Conservation (phyloP, 768 basidiomycete genomes). For the Tricholoma furcatifolium region DNA sequence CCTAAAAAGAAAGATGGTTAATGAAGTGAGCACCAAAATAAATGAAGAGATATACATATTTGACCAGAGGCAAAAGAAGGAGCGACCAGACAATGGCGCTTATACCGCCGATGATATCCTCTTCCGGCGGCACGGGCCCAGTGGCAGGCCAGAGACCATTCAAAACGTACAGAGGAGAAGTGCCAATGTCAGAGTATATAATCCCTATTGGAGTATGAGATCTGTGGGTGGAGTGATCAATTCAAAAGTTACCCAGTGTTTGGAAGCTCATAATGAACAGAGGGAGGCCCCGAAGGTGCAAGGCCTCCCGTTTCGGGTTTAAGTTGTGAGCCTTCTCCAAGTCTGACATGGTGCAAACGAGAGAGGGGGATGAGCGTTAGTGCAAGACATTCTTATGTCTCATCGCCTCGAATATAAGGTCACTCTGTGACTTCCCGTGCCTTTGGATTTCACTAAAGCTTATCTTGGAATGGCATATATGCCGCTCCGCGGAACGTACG, state of each 20-base stretch:
- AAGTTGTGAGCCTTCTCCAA: constrained; percentile 3
- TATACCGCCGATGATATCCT: constrained; percentile 64
- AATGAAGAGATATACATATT: constrained; percentile 47
- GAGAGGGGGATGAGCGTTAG: background rate
- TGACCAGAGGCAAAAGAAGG: constrained; percentile 56
- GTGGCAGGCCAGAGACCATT: constrained; percentile 60
- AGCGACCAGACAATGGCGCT: constrained; percentile 67
- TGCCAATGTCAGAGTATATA: constrained; percentile 53
- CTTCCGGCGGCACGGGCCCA: constrained; percentile 46
- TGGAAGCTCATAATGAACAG: constrained; percentile 9
- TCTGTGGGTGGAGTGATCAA: background rate
- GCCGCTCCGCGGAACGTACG: constrained; percentile 20
- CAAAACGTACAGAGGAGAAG: constrained; percentile 62
- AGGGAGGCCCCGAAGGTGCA: constrained; percentile 9
- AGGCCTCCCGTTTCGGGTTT: constrained; percentile 6
- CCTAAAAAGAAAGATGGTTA: constrained; percentile 20
- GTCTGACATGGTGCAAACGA: constrained; percentile 24
- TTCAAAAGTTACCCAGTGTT: constrained; percentile 7
- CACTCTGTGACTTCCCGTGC: background rate
- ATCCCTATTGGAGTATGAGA: constrained; percentile 31
- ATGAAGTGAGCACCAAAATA: background rate
- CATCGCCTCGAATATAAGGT: background rate
- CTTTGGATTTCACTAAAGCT: background rate
- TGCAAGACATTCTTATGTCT: constrained; percentile 25
- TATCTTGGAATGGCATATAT: constrained; percentile 34